These are phyloP conservation scores for Staphylotrichum longicolle DNA, from an alignment of 495 filamentous ascomycete species.

Conservation along the genomic window DNA sequence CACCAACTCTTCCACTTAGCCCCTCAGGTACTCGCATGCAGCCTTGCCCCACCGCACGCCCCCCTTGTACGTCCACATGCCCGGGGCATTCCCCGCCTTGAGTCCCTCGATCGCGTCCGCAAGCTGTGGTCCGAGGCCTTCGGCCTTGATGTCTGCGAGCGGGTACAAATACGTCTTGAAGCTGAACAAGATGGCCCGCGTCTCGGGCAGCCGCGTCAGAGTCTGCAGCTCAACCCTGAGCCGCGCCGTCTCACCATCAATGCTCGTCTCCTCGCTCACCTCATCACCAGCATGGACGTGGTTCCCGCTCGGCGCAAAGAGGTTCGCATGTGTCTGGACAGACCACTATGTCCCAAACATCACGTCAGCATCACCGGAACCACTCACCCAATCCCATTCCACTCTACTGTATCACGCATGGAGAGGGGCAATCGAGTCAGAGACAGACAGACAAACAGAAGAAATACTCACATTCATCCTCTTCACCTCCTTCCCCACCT, in stretches of 20 bases:
- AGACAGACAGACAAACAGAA: neutral
- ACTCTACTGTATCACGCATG: neutral
- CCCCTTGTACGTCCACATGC: conserved; percentile 68
- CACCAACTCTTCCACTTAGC: conserved; percentile 14
- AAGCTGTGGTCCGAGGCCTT: conserved; percentile 63
- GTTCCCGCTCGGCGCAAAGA: conserved; percentile 57
- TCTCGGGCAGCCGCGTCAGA: conserved; percentile 66
- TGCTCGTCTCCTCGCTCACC: conserved; percentile 43
- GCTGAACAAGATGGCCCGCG: conserved; percentile 66
- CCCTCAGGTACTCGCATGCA: conserved; percentile 58
- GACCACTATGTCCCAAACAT: conserved; percentile 53
- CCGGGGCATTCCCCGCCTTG: conserved; percentile 62
- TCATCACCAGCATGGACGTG: conserved; percentile 48
- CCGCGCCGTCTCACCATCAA: conserved; percentile 52
- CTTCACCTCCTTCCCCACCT: conserved; percentile 54
- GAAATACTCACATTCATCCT: conserved; percentile 50
- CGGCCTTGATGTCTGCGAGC: conserved; percentile 63
- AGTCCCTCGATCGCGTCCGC: conserved; percentile 72
- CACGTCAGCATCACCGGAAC: neutral
- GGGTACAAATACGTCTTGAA: conserved; percentile 81
- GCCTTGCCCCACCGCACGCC: conserved; percentile 63
- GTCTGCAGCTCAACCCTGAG: conserved; percentile 76
- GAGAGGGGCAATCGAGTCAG: neutral
- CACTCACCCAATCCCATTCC: neutral
- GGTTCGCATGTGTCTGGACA: conserved; percentile 53